phyloP scores from a whole-genome alignment of 1,139 yeast genomes.

The Sugiyamaella xylanicola region DNA sequence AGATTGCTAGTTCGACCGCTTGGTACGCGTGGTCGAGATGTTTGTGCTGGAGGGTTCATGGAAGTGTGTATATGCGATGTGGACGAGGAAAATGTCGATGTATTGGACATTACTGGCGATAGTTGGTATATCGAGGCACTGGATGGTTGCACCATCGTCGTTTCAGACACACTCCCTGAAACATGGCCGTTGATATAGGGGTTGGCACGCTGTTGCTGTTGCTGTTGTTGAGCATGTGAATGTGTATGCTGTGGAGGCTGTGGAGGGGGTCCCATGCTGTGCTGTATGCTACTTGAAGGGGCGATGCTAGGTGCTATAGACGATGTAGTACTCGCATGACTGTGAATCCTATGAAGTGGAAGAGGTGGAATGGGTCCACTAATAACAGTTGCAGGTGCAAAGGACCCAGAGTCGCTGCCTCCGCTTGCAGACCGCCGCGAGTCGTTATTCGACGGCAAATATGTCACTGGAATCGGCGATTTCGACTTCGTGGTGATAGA shows the following conservation, averaged over 20 bases:
- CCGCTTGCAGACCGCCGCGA: slow-evolving; percentile 18
- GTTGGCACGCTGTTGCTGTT: slow-evolving; percentile 9
- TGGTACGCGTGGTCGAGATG: background rate
- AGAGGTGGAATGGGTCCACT: slow-evolving; percentile 38
- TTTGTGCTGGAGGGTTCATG: background rate
- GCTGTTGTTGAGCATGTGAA: slow-evolving; percentile 1
- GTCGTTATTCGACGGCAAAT: slow-evolving; percentile 31
- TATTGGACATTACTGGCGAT: slow-evolving; percentile 13
- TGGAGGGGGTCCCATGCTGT: background rate
- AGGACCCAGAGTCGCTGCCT: slow-evolving; percentile 13
- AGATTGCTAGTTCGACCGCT: background rate
- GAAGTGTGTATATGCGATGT: slow-evolving; percentile 5
- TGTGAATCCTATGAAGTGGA: slow-evolving; percentile 28
- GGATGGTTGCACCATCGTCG: background rate
- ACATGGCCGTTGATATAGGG: slow-evolving; percentile 4
- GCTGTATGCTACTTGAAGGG: background rate
- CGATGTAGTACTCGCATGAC: slow-evolving; percentile 17
- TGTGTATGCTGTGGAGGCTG: background rate
- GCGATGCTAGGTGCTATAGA: slow-evolving; percentile 1
- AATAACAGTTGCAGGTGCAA: slow-evolving; percentile 32
- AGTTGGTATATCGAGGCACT: slow-evolving; percentile 8
- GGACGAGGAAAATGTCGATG: slow-evolving; percentile 6
- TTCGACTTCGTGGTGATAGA: slow-evolving; percentile 33
- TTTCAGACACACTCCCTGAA: background rate
- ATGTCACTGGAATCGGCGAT: slow-evolving; percentile 35